These are phyloP conservation scores for Hydrangea macrophylla DNA, from an alignment of 148 eudicot species.

Conservation along the genomic window DNA sequence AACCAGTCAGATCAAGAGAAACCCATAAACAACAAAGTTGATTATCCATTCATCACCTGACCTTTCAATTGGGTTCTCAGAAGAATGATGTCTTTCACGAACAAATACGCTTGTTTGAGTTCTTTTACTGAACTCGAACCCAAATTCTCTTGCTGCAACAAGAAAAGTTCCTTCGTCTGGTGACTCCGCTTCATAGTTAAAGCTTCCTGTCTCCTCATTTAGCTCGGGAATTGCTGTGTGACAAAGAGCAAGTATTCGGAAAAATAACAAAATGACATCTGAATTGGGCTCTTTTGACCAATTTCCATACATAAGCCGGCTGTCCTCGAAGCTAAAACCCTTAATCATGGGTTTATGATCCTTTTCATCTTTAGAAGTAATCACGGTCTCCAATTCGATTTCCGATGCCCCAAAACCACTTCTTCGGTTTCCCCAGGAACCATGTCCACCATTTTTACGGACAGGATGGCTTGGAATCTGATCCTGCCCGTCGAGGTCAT, in stretches of 20 bases:
- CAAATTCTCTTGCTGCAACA: conserved; percentile 95
- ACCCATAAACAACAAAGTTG: not conserved
- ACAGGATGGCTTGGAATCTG: conserved; percentile 6
- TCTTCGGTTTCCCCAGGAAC: conserved; percentile 5
- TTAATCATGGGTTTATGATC: conserved; percentile 47
- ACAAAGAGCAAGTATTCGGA: conserved; percentile 80
- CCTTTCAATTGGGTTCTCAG: conserved; percentile 66
- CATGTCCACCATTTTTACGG: not conserved
- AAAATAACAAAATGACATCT: conserved; percentile 58
- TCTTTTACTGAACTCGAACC: conserved; percentile 80
- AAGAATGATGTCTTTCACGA: conserved; percentile 63
- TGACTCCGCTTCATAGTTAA: conserved; percentile 88
- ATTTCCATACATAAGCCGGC: conserved; percentile 61
- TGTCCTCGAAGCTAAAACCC: conserved; percentile 87
- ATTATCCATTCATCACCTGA: conserved; percentile 21
- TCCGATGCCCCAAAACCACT: conserved; percentile 35
- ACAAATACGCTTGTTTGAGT: conserved; percentile 77
- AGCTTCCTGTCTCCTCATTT: conserved; percentile 65
- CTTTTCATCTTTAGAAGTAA: conserved; percentile 54
- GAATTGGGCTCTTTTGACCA: conserved; percentile 67
- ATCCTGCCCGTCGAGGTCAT: conserved; percentile 51
- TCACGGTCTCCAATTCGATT: conserved; percentile 66
- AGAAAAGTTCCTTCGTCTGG: conserved; percentile 97
- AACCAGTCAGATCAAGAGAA: not conserved
- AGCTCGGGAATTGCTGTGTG: conserved; percentile 93